Base-by-base conservation (phyloP, 2,329 filamentous ascomycete species). In the Sordariomycetes sp. region DNA sequence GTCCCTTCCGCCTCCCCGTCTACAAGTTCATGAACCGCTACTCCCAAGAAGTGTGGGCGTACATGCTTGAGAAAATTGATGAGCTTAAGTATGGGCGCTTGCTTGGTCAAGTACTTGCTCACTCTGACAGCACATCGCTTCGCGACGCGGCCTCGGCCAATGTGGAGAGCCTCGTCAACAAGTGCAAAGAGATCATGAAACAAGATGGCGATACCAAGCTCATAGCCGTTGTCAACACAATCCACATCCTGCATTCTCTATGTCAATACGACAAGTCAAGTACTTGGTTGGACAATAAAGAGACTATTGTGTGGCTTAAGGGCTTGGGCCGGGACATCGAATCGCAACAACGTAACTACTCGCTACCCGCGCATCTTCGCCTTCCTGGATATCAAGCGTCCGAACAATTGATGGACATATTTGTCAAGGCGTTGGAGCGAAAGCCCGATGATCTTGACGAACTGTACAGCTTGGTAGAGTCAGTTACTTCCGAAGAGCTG, bases 11-110 rank as follows among this genome's bases (percentile, higher is more conserved):
- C 29, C 75, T 80, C 38, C 90, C 92, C 1, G 71, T 98, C 15
- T 87, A 94, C 55, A 86, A 86, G 50, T 98, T 94, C 53, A 72
- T 99, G 41, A 94, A 94, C 55, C 77, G 87, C 39, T 98, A 96
- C 51, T 80, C 92, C 0, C 82, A 83, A 42, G 88, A 98, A 49
- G 77, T 88, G 5, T 93, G 87, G 81, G 61, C 69, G 2, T 82
- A 87, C 48, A 80, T 96, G 42, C 67, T 82, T n/a, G 72, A 73
- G 17, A 85, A 81, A 47, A 66, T 96, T 35, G 82, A 86, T 39
- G 85, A 96, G 32, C 73, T 88, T 48, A 83, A 79, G 39, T 94
- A 93, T 48, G 92, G 93, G 4, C 79, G 92, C 12, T 86, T 98
- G 56, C 78, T 98, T 42, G 84, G 86, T 0, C 92, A 98, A 53